Percentiles rank a stretch among this genome's conserved stretches.
Evolutionary conservation across 176 grass and related monocot genomes (phyloP).

Genomic region (Ananas comosus): DNA sequence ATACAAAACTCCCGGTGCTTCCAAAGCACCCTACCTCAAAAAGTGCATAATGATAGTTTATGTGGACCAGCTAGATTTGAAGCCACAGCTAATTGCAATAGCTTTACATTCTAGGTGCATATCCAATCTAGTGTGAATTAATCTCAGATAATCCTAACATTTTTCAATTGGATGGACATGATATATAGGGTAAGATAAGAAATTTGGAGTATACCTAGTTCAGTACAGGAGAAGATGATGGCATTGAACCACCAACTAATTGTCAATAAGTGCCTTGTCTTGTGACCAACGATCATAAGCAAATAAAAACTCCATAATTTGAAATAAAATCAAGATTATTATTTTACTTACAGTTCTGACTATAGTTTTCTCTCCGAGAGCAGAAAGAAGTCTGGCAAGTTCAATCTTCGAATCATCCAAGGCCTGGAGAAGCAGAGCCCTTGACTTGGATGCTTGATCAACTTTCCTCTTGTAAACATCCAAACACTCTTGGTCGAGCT

Average conservation of each 20-base stretch:
- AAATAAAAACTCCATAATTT: not conserved
- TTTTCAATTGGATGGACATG: no score
- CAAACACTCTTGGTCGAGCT: conserved; percentile 93
- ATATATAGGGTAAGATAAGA: no score
- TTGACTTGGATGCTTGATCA: conserved; percentile 73
- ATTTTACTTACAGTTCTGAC: conserved; percentile 60
- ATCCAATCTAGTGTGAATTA: no score
- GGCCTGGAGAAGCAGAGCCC: conserved; percentile 77
- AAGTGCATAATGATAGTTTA: no score
- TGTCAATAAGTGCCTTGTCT: not conserved
- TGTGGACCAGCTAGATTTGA: no score
- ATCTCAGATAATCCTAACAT: no score
- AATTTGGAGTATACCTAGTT: no score
- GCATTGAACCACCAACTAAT: not conserved
- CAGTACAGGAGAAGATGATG: no score
- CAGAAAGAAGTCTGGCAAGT: conserved; percentile 80
- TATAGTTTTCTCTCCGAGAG: conserved; percentile 82
- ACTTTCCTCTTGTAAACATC: conserved; percentile 99
- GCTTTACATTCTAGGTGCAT: no score
- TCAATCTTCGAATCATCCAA: conserved; percentile 93
- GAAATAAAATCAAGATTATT: not conserved
- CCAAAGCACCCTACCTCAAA: no score
- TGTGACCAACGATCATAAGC: not conserved
- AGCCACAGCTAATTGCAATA: no score
- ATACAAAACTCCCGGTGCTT: no score